Base-by-base conservation (phyloP, 2,329 filamentous ascomycete genomes). In the Periconia digitata region DNA sequence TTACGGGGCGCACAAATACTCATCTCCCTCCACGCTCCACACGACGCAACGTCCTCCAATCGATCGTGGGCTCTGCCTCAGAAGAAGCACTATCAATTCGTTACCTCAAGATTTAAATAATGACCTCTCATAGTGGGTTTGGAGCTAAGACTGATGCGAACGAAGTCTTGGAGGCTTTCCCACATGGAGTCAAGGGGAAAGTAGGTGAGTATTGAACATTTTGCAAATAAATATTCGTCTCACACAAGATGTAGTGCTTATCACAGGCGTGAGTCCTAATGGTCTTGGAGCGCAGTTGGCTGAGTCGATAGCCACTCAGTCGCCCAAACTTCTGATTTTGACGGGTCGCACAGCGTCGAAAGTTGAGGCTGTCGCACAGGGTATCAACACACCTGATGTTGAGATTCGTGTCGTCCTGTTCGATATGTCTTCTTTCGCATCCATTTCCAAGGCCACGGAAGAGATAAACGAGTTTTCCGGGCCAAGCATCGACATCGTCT, bases 41-140 rank as follows among this genome's bases (percentile, higher is more conserved):
- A n/a, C n/a, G n/a, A n/a, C n/a, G n/a, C n/a, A n/a, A n/a, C n/a
- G n/a, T n/a, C n/a, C n/a, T n/a, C n/a, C n/a, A n/a, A n/a, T n/a
- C n/a, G n/a, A n/a, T n/a, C n/a, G n/a, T n/a, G n/a, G n/a, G n/a
- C n/a, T n/a, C n/a, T n/a, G n/a, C n/a, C n/a, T n/a, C n/a, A n/a
- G n/a, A n/a, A n/a, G n/a, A n/a, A n/a, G n/a, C n/a, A n/a, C n/a
- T n/a, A n/a, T n/a, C n/a, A n/a, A n/a, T n/a, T n/a, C n/a, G n/a
- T n/a, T n/a, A n/a, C n/a, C n/a, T n/a, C n/a, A n/a, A n/a, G n/a
- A n/a, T 10, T 10, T 32, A 10, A 5, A 32, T n/a, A 10, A 43
- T 43, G 41, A 18, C 41, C 41, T 43, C 41, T 18, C 41, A 43
- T 13, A 43, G 27, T 27, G 41, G 35, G 41, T 43, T 43, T 36